phyloP scores from a whole-genome alignment of 2,329 filamentous ascomycete species.

The Ophiocordyceps robertsii region DNA sequence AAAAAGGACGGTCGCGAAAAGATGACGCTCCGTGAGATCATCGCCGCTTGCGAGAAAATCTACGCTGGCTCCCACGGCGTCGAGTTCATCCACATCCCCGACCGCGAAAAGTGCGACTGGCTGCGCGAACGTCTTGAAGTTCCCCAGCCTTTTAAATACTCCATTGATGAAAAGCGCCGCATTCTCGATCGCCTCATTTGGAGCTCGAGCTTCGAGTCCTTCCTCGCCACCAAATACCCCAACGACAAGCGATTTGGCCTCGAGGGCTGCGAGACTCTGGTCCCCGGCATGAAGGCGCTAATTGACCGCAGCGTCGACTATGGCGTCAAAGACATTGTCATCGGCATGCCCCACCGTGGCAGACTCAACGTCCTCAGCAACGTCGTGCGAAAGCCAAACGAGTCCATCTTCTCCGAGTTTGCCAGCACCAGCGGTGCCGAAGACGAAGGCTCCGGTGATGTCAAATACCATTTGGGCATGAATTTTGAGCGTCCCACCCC shows the following conservation, averaged over 20 bases:
- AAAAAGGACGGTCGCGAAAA: slow-evolving; percentile 78
- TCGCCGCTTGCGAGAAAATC: slow-evolving; percentile 82
- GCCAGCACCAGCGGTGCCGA: slow-evolving; percentile 74
- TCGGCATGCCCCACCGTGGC: slow-evolving; percentile 98
- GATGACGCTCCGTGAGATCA: slow-evolving; percentile 93
- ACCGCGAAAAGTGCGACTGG: slow-evolving; percentile 97
- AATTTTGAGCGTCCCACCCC: slow-evolving; percentile 98
- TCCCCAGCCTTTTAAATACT: slow-evolving; percentile 91
- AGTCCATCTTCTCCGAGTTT: slow-evolving; percentile 99
- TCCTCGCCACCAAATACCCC: slow-evolving; percentile 93
- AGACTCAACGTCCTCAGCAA: slow-evolving; percentile 96
- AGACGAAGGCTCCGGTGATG: slow-evolving; percentile 94
- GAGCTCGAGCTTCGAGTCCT: slow-evolving; percentile 94
- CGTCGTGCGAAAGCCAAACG: slow-evolving; percentile 97
- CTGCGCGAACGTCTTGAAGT: slow-evolving; percentile 90
- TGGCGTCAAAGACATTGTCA: slow-evolving; percentile 97
- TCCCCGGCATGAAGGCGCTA: slow-evolving; percentile 97
- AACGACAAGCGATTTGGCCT: slow-evolving; percentile 99
- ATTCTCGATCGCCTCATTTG: slow-evolving; percentile 97
- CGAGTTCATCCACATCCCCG: slow-evolving; percentile 98
- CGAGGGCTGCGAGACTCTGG: slow-evolving; percentile 91
- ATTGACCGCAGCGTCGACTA: slow-evolving; percentile 98
- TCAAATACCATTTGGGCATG: slow-evolving; percentile 99
- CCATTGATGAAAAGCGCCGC: slow-evolving; percentile 92
- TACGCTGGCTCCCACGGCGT: slow-evolving; percentile 97